A percentile compares a stretch with the other conserved stretches of the same genome.
These are phyloP conservation scores for Populus davidiana DNA, from an alignment of 345 rosid species.

Conservation along the genomic window DNA sequence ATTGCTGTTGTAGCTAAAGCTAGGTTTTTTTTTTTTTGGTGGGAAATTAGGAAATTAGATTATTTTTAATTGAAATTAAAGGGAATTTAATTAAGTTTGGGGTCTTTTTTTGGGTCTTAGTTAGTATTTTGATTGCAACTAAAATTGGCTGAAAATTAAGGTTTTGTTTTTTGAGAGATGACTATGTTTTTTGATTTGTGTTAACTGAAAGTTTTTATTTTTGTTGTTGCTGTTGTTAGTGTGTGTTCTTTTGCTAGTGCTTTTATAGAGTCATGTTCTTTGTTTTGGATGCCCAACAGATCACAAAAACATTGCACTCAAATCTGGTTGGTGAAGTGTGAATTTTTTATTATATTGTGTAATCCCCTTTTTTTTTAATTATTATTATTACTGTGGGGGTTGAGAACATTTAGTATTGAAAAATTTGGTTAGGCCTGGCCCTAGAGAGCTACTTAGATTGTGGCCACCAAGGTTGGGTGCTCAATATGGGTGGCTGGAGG, in stretches of 20 bases:
- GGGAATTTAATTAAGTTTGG: neutral
- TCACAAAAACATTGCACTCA: slow-evolving; percentile 27
- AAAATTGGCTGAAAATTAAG: neutral
- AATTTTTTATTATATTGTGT: slow-evolving; percentile 1
- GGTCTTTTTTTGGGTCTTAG: neutral
- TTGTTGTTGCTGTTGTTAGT: neutral
- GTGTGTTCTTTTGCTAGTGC: slow-evolving; percentile 11
- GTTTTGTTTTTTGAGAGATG: neutral
- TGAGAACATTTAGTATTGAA: slow-evolving; percentile 26
- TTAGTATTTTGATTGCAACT: neutral
- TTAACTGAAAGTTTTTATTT: neutral
- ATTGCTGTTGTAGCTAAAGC: neutral
- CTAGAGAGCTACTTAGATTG: slow-evolving; percentile 70
- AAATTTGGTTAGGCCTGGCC: slow-evolving; percentile 47
- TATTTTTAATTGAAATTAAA: neutral
- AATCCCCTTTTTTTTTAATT: slow-evolving; percentile 6
- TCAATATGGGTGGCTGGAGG: slow-evolving; percentile 77
- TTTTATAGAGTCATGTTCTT: slow-evolving; percentile 23
- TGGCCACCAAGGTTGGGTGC: slow-evolving; percentile 50
- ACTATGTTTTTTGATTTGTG: neutral
- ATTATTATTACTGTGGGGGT: slow-evolving; percentile 22
- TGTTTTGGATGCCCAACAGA: slow-evolving; percentile 41
- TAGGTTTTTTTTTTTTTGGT: slow-evolving; percentile 29
- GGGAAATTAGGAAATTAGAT: neutral
- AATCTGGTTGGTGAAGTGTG: slow-evolving; percentile 26